phyloP scores from a whole-genome alignment of 2,329 filamentous ascomycete species.

The Arthrobotrys conoides region DNA sequence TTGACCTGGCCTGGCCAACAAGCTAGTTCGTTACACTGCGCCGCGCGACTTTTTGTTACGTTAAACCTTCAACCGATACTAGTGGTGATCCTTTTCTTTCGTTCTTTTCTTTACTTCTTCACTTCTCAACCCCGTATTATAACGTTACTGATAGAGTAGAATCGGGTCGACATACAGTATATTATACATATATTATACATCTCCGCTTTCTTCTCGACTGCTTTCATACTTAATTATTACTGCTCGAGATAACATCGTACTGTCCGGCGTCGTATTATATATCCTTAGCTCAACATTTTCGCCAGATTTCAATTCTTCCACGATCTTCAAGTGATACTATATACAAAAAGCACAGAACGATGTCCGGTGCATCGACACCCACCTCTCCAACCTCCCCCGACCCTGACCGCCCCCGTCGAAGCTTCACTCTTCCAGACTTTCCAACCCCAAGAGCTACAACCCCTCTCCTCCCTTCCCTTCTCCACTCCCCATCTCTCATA shows the following conservation, averaged over 20 bases:
- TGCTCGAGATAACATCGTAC: too few species aligned
- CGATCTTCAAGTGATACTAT: background rate
- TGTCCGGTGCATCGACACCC: constrained; percentile 26
- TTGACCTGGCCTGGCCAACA: too few species aligned
- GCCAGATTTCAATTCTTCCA: background rate
- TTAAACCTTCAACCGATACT: constrained; percentile 1
- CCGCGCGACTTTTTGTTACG: constrained; percentile 4
- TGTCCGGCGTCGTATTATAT: too few species aligned
- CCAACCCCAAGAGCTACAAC: constrained; percentile 32
- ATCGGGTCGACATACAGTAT: background rate
- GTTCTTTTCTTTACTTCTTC: background rate
- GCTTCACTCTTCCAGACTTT: constrained; percentile 42
- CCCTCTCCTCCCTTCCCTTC: constrained; percentile 34
- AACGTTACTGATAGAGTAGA: background rate
- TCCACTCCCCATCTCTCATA: constrained; percentile 36
- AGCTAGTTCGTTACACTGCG: background rate
- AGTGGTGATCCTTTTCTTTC: background rate
- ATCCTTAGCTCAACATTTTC: background rate
- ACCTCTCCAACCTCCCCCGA: constrained; percentile 5
- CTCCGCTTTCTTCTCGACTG: too few species aligned
- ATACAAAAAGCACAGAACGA: background rate
- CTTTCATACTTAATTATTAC: too few species aligned
- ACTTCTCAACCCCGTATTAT: background rate
- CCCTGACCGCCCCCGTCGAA: constrained; percentile 21
- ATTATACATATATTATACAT: background rate